A percentile compares a stretch with the other conserved stretches of the same genome.
Conservation (phyloP, 2,329 filamentous ascomycete species). For the Alternaria ventricosa region DNA sequence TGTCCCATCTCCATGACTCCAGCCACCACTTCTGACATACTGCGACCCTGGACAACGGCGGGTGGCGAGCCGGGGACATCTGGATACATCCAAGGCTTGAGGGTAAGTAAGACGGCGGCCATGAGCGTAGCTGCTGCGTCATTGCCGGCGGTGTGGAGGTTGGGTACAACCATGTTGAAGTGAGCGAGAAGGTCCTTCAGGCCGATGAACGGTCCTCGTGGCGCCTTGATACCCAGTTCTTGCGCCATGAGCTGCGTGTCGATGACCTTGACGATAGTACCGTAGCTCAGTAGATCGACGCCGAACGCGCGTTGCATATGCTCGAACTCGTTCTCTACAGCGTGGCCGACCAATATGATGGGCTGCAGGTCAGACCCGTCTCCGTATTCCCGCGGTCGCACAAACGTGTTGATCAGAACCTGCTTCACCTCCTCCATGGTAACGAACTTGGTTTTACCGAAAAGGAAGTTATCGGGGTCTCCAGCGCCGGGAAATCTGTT, state of each 20-base stretch:
- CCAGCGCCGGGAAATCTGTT: constrained; percentile 20
- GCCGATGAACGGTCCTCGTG: constrained; percentile 13
- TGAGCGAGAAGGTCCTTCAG: constrained; percentile 15
- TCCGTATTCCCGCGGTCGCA: not conserved
- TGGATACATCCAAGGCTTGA: constrained; percentile 11
- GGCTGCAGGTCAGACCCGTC: constrained; percentile 8
- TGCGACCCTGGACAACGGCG: not conserved
- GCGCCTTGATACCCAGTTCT: constrained; percentile 5
- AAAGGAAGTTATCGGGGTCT: constrained; percentile 20
- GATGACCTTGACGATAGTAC: constrained; percentile 24
- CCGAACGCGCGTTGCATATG: constrained; percentile 15
- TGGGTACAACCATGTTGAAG: constrained; percentile 14
- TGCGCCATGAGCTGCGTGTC: constrained; percentile 26
- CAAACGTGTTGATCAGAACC: constrained; percentile 12
- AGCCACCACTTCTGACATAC: not conserved
- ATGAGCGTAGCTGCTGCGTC: constrained; percentile 22
- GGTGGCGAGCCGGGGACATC: not conserved
- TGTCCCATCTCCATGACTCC: not conserved
- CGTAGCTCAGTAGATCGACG: constrained; percentile 11
- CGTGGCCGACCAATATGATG: constrained; percentile 27
- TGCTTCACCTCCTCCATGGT: constrained; percentile 7
- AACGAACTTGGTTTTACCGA: constrained; percentile 21
- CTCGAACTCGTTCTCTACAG: constrained; percentile 15
- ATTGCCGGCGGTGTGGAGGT: constrained; percentile 24
- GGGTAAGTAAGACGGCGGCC: constrained; percentile 14